A percentile compares a stretch with the other conserved stretches of the same genome.
phyloP scores from a whole-genome alignment of 2,329 filamentous ascomycete species.

The Aspergillus aculeatinus region DNA sequence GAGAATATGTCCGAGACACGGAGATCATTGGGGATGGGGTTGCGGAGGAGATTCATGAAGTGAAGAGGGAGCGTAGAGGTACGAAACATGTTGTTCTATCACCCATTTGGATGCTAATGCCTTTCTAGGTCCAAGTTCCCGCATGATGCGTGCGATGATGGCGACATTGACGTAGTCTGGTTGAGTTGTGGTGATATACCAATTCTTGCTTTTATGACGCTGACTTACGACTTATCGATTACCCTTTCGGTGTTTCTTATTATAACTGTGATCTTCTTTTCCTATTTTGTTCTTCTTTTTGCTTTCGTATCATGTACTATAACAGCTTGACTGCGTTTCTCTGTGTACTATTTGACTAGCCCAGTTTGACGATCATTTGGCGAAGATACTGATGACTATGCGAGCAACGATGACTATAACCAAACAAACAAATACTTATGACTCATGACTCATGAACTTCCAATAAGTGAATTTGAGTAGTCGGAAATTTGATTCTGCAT shows the following conservation, averaged over 20 bases:
- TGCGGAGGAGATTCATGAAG: constrained; percentile 54
- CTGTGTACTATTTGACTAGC: constrained; percentile 5
- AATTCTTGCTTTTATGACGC: not conserved
- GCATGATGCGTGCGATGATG: constrained; percentile 67
- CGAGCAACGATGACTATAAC: not conserved
- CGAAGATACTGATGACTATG: not conserved
- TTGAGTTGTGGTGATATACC: not conserved
- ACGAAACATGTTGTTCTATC: constrained; percentile 60
- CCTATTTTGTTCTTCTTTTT: constrained; percentile 4
- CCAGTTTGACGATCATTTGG: not conserved
- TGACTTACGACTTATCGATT: constrained; percentile 11
- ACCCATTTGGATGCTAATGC: constrained; percentile 19
- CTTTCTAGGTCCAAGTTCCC: constrained; percentile 60
- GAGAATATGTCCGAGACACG: constrained; percentile 35
- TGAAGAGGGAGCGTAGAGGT: constrained; percentile 94
- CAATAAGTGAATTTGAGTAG: not conserved
- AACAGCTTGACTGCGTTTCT: constrained; percentile 3
- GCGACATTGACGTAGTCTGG: constrained; percentile 63
- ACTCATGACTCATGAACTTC: not conserved
- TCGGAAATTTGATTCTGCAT: not conserved
- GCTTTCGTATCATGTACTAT: not conserved
- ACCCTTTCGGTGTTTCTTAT: constrained; percentile 5
- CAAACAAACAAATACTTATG: not conserved
- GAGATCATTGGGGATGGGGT: constrained; percentile 40
- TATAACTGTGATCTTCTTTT: constrained; percentile 5